These are phyloP conservation scores for Metrosideros polymorpha DNA, from an alignment of 441 rosid species.

Conservation along the genomic window DNA sequence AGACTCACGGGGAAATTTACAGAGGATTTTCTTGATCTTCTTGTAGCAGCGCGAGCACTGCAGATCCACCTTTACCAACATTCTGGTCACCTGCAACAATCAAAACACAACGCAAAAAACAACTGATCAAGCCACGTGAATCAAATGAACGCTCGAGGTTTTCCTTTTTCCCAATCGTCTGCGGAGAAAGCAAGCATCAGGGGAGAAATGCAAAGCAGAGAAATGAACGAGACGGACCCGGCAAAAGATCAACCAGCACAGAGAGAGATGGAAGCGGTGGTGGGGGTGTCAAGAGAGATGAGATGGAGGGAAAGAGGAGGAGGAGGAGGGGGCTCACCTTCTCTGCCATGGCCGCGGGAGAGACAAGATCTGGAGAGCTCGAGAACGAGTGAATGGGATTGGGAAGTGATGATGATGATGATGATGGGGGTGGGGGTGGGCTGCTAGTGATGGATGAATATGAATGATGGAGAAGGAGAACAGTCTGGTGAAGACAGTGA, in stretches of 20 bases:
- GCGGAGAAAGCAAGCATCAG: not conserved
- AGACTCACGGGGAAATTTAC: constrained; percentile 61
- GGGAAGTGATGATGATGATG: not conserved
- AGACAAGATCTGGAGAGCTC: not conserved
- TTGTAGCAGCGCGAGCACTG: constrained; percentile 44
- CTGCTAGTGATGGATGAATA: not conserved
- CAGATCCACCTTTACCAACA: constrained; percentile 59
- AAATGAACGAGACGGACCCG: not conserved
- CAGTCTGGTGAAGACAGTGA: not conserved
- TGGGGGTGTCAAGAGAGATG: too few relatives aligned
- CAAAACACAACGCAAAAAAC: not conserved
- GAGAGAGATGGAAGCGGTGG: not conserved
- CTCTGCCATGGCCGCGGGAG: constrained; percentile 7
- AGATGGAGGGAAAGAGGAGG: not conserved
- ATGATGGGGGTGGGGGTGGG: not conserved
- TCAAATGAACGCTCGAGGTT: not conserved
- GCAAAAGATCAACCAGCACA: not conserved
- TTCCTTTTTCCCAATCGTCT: not conserved
- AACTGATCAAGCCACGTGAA: not conserved
- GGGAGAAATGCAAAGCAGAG: not conserved
- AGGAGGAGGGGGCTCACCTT: constrained; percentile 1
- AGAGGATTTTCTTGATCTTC: constrained; percentile 73
- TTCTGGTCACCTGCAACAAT: constrained; percentile 24
- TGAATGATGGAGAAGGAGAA: not conserved
- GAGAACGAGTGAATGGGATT: not conserved